Evolutionary conservation across 129 eudicot genomes (phyloP), one percentile per base, ranked within the genome.

Genomic region (Flaveria sonorensis): DNA sequence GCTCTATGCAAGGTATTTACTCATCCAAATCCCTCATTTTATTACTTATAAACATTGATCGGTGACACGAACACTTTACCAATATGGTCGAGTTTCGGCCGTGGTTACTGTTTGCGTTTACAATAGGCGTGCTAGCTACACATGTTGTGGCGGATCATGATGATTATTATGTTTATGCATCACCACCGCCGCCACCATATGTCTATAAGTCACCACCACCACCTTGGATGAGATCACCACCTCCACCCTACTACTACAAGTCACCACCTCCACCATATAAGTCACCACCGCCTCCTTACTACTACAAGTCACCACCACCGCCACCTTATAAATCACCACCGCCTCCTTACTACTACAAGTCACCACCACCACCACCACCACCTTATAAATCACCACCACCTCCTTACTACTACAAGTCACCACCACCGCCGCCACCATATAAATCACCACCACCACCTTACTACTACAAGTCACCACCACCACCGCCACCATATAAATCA

Each of bases 121-220:
- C 46, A n/a, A 72, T 79, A 72, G 73, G 67, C 43, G 5, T 63
- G 45, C 23, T 79, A 72, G 78, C 72, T 5, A 48, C 83, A 0
- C 15, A 63, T 39, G 68, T 21, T 6, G 9, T 72, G 23, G 83
- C 83, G 4, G 67, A 72, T 71, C 68, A 40, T 50, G 78, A 72
- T 21, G 68, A 72, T 52, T 50, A 24, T 51, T 39, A 72, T 50
- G 19, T 39, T 77, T 63, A 72, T 72, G n/a, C 47, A 0, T 63
- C 83, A 40, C 83, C 83, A 10, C 83, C 71, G 7, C 71, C 40
- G 3, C 56, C 71, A 32, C 64, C 10, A 16, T 63, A 75, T 75
- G 11, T 3, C 13, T 75, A 75, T 16, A 75, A 75, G 72, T 64
- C 77, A 2, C 76, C 83, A 36, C 82, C 76, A 24, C 76, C 76